Base-by-base conservation (phyloP, 108 stramenopile genomes). In the Discostella pseudostelligera region DNA sequence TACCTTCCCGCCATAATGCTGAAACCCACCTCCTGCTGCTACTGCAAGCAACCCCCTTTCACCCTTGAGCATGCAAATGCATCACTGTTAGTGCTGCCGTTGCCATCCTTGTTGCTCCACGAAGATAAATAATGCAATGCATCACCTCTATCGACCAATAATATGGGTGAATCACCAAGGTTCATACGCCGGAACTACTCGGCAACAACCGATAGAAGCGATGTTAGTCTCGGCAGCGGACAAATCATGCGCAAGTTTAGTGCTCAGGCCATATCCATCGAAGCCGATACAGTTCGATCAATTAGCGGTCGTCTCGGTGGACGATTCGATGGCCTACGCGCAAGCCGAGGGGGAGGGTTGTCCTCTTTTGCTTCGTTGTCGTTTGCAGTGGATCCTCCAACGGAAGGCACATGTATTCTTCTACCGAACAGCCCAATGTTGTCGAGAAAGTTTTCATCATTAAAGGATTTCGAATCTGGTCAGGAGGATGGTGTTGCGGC, bases 231-330 rank as follows among this genome's bases (percentile, higher is more conserved):
- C 22, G 25, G 50, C 12, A 28, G 50, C 24, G 24, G 47, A n/a
- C 32, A 32, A 32, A 4, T 32, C 21, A 14, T 51, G 14, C 50
- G 50, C 50, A 51, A 26, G 8, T 51, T 51, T 22, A 26, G 25
- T 22, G 50, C 50, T 25, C 50, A 51, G 50, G 26, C 26, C 24
- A 26, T 26, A 3, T 8, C 26, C 26, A 51, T 24, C 50, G 50
- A 51, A 51, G 26, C 50, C 13, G 50, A 51, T 22, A n/a, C 50
- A 22, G 50, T 51, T 22, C 24, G 50, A 51, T 51, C 50, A 9
- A 51, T 51, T 26, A 26, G 50, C 26, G 50, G 50, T 22, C 50
- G 50, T 51, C 50, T 51, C 12, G 50, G 50, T 0, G 50, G 50
- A 0, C 24, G 50, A 26, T 51, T 51, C 26, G 50, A 14, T 51